Evolutionary conservation across 1,139 yeast species (phyloP).

Genomic region (Candida labiduridarum): DNA sequence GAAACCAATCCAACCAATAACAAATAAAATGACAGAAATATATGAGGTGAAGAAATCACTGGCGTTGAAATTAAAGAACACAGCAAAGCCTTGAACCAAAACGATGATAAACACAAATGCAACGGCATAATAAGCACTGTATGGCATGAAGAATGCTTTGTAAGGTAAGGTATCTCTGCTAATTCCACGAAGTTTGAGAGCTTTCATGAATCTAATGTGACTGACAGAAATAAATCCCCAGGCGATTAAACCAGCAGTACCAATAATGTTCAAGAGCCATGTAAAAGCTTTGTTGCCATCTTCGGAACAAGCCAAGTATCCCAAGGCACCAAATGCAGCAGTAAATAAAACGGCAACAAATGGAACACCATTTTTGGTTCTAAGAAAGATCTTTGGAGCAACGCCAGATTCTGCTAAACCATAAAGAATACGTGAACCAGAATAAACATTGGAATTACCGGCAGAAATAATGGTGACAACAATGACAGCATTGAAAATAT

Average conservation of each 20-base stretch:
- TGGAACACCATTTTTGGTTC: slow-evolving; percentile 68
- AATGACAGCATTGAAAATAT: slow-evolving; percentile 76
- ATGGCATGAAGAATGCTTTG: slow-evolving; percentile 71
- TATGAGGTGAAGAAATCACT: slow-evolving; percentile 67
- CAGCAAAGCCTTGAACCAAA: slow-evolving; percentile 70
- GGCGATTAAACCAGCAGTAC: slow-evolving; percentile 73
- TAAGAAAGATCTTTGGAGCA: slow-evolving; percentile 59
- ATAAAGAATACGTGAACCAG: slow-evolving; percentile 73
- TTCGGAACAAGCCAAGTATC: slow-evolving; percentile 66
- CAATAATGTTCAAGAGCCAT: slow-evolving; percentile 83
- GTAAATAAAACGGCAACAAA: slow-evolving; percentile 59
- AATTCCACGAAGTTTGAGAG: slow-evolving; percentile 59
- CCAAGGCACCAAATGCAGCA: slow-evolving; percentile 63
- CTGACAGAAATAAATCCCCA: slow-evolving; percentile 72
- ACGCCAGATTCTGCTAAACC: slow-evolving; percentile 63
- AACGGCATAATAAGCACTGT: slow-evolving; percentile 59
- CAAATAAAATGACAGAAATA: slow-evolving; percentile 60
- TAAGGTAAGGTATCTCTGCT: slow-evolving; percentile 68
- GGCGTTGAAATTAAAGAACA: slow-evolving; percentile 58
- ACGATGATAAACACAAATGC: slow-evolving; percentile 54
- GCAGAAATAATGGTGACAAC: slow-evolving; percentile 72
- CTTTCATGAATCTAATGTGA: slow-evolving; percentile 68
- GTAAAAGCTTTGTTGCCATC: slow-evolving; percentile 71
- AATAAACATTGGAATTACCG: slow-evolving; percentile 79
- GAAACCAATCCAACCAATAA: slow-evolving; percentile 52